These are phyloP conservation scores for Prillingera fragicola DNA, from an alignment of 1,284 basidiomycete genomes.

Conservation along the genomic window DNA sequence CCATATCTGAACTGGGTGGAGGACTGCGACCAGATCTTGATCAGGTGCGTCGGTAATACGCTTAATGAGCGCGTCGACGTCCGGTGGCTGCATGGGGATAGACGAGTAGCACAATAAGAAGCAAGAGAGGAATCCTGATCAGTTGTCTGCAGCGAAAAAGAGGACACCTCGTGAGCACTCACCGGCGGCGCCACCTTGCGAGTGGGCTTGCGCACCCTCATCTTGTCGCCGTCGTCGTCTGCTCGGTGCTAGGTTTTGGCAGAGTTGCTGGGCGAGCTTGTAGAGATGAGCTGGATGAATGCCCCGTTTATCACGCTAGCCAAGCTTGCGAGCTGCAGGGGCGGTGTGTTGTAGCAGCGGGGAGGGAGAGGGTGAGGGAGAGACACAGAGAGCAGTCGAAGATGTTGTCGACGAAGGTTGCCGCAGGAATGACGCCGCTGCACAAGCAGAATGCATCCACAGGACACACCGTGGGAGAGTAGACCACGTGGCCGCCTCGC, in stretches of 20 bases:
- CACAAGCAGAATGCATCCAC: too few relatives aligned
- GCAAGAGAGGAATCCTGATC: not conserved
- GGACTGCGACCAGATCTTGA: constrained; percentile 22
- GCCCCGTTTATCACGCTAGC: not conserved
- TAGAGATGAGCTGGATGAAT: not conserved
- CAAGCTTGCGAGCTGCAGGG: not conserved
- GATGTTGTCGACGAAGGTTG: too few relatives aligned
- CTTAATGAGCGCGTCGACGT: constrained; percentile 34
- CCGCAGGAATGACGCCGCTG: too few relatives aligned
- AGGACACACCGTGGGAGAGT: too few relatives aligned
- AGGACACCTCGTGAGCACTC: constrained; percentile 1
- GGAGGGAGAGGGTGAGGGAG: not conserved
- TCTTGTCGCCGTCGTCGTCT: constrained; percentile 8
- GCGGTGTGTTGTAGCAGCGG: not conserved
- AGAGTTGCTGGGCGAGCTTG: not conserved
- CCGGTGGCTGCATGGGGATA: constrained; percentile 21
- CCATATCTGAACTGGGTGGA: constrained; percentile 55
- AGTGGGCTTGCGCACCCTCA: constrained; percentile 39
- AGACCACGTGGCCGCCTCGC: too few relatives aligned
- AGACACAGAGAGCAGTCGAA: not conserved
- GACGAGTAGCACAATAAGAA: not conserved
- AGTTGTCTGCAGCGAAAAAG: not conserved
- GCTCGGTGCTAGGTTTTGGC: too few relatives aligned
- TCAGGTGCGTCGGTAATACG: constrained; percentile 25
- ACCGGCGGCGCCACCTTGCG: constrained; percentile 37